Evolutionary conservation across 2,329 filamentous ascomycete genomes (phyloP), one percentile per base, ranked within the genome.

Genomic region (Pestalotiopsis sp.): DNA sequence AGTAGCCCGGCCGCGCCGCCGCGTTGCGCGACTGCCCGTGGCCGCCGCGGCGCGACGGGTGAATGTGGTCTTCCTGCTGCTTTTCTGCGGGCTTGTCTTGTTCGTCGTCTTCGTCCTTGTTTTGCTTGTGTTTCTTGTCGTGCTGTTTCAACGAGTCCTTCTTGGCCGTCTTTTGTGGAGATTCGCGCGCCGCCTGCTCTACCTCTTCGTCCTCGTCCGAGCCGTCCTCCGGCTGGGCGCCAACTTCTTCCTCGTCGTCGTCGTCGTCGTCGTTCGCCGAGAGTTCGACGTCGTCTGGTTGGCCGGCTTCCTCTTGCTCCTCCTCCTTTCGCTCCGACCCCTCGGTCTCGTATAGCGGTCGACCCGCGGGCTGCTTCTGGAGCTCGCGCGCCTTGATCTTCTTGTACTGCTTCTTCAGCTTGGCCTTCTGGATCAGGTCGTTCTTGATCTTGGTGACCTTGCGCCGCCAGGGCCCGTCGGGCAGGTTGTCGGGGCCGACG

Each of bases 401-500:
- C 71, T 92, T 92, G 78, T 97, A 98, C 57, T 92, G 89, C 81
- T 97, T 97, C 82, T 95, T 96, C 71, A 97, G 86, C 81, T 98
- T 97, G 70, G 95, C 94, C 80, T 96, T 97, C 80, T 94, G 90
- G 75, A 98, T 98, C 68, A 97, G 84, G 73, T 93, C 89, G 72
- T 92, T 88, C 81, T 98, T 98, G 77, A 97, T 96, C 81, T 95
- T 95, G 80, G 93, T 90, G 68, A 93, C 93, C 82, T 97, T 97
- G 75, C 95, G 91, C 76, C 90, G 89, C 87, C 96, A 93, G 25
- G 92, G 91, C 67, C 95, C 95, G 79, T 98, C 95, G 56, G 95
- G 95, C 31, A 98, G 85, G 79, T 98, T 97, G 49, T 92, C 92
- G 38, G 95, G 95, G 0, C 95, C 95, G 68, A 98, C 92, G 56